These are phyloP conservation scores for Gossypium longicalyx DNA, from an alignment of 345 rosid species.

Conservation along the genomic window DNA sequence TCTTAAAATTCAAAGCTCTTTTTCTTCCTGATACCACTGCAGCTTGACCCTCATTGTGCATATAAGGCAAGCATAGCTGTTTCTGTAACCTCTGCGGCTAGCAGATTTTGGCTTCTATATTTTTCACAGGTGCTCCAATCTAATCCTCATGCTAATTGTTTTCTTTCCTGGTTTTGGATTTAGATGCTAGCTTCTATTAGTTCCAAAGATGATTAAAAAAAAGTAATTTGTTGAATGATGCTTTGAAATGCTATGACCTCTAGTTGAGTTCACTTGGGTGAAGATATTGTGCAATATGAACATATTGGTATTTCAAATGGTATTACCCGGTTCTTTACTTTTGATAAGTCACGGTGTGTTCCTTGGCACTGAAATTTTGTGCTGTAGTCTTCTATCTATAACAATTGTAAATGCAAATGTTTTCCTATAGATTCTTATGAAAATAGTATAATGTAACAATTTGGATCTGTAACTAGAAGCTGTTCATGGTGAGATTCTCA, in stretches of 20 bases:
- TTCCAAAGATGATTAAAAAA: background rate
- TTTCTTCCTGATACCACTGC: constrained; percentile 25
- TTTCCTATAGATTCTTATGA: background rate
- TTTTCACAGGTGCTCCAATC: constrained; percentile 54
- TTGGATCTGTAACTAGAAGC: background rate
- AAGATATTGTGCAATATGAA: background rate
- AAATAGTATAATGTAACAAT: background rate
- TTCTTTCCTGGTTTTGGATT: background rate
- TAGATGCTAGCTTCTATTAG: background rate
- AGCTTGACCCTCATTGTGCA: constrained; percentile 99
- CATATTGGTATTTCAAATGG: background rate
- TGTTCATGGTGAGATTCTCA: background rate
- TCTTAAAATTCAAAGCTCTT: constrained; percentile 7
- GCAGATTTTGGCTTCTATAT: constrained; percentile 77
- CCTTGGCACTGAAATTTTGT: constrained; percentile 25
- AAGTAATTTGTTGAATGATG: background rate
- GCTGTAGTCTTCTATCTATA: background rate
- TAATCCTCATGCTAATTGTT: background rate
- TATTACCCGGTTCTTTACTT: background rate
- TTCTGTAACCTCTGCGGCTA: constrained; percentile 62
- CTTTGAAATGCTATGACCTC: background rate
- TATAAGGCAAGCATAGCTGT: constrained; percentile 60
- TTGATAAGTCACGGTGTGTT: background rate
- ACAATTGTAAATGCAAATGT: background rate
- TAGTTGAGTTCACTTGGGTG: background rate